Evolutionary conservation across 495 filamentous ascomycete species (phyloP).

Genomic region (Penicillium simplicissimum): DNA sequence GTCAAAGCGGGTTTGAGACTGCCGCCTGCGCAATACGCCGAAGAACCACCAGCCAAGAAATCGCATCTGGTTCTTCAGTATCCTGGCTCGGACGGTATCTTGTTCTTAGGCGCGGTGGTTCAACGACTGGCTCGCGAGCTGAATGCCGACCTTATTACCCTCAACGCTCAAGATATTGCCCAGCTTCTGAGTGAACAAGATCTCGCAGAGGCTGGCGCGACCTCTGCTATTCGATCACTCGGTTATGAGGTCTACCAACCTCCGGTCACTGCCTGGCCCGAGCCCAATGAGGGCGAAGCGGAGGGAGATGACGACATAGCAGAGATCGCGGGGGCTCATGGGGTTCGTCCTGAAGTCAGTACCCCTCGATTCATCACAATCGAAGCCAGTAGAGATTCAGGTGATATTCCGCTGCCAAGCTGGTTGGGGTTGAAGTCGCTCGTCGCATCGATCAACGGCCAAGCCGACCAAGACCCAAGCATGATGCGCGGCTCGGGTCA

Average conservation of each 20-base stretch:
- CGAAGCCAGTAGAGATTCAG: conserved; percentile 35
- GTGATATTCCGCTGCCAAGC: conserved; percentile 40
- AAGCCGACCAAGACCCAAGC: conserved; percentile 26
- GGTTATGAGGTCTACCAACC: conserved; percentile 63
- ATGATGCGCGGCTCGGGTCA: conserved; percentile 17
- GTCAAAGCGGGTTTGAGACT: conserved; percentile 43
- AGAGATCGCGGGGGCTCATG: conserved; percentile 28
- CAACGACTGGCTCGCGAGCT: conserved; percentile 58
- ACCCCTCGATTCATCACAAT: conserved; percentile 43
- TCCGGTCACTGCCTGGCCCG: conserved; percentile 31
- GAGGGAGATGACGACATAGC: conserved; percentile 46
- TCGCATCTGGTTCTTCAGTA: conserved; percentile 67
- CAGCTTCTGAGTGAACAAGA: conserved; percentile 76
- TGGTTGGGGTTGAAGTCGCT: conserved; percentile 40
- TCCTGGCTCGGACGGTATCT: conserved; percentile 57
- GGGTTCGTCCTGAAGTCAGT: conserved; percentile 20
- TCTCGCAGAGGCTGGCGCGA: conserved; percentile 39
- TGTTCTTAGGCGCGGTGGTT: conserved; percentile 60
- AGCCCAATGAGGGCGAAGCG: conserved; percentile 38
- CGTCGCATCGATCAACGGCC: conserved; percentile 39
- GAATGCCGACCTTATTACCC: conserved; percentile 71
- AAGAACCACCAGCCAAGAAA: conserved; percentile 55
- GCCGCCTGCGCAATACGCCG: conserved; percentile 43
- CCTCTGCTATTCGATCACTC: conserved; percentile 53
- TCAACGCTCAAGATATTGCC: conserved; percentile 80